phyloP scores from a whole-genome alignment of 495 filamentous ascomycete genomes.

The Opeltia flavorubescens region DNA sequence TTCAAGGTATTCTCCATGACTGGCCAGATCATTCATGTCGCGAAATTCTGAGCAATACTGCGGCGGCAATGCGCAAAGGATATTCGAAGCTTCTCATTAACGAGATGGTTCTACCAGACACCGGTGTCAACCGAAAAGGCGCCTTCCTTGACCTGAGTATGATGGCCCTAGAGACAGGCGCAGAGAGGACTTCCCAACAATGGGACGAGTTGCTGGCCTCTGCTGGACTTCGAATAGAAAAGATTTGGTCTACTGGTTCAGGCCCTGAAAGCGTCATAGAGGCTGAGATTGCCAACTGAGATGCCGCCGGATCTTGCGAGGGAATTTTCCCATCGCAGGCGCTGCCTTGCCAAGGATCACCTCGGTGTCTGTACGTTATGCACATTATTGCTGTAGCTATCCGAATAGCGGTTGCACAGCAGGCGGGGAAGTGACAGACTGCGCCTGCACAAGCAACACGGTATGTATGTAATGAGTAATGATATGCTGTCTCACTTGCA shows the following conservation, averaged over 20 bases:
- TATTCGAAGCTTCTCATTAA: constrained; percentile 33
- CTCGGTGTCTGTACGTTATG: not conserved
- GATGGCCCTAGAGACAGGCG: constrained; percentile 24
- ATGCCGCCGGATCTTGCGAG: too few relatives aligned
- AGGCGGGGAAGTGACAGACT: too few relatives aligned
- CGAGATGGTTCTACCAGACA: constrained; percentile 28
- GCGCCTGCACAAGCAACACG: too few relatives aligned
- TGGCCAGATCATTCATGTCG: constrained; percentile 27
- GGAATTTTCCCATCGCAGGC: too few relatives aligned
- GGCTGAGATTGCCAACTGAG: not conserved
- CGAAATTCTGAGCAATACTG: constrained; percentile 23
- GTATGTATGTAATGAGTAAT: too few relatives aligned
- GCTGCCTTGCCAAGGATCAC: not conserved
- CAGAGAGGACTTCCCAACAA: constrained; percentile 23
- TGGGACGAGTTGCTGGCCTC: not conserved
- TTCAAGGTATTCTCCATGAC: constrained; percentile 32
- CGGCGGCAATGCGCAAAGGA: constrained; percentile 25
- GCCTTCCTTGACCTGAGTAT: constrained; percentile 26
- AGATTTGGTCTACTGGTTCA: not conserved
- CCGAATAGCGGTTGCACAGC: too few relatives aligned
- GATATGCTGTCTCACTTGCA: too few relatives aligned
- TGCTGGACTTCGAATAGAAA: not conserved
- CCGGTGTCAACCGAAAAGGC: constrained; percentile 1
- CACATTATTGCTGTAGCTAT: too few relatives aligned
- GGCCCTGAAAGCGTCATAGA: not conserved